phyloP scores from a whole-genome alignment of 768 basidiomycete genomes.

The Boletus subcaerulescens region DNA sequence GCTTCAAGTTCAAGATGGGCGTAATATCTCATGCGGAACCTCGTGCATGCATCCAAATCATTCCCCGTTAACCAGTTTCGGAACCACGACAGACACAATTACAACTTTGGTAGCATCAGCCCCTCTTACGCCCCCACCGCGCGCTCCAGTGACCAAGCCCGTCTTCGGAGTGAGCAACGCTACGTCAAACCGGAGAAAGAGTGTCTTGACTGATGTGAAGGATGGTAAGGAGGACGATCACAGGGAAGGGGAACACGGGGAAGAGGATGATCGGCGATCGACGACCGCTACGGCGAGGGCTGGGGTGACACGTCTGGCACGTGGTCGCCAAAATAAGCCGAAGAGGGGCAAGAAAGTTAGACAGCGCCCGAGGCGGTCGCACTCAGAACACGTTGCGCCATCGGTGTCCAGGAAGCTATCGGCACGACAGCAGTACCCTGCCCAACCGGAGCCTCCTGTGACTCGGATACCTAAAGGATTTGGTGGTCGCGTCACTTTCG shows the following conservation, averaged over 20 bases:
- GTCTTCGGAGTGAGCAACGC: constrained; percentile 33
- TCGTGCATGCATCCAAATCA: constrained; percentile 67
- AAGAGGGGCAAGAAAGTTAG: constrained; percentile 35
- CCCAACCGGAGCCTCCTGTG: constrained; percentile 19
- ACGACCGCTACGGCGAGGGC: constrained; percentile 7
- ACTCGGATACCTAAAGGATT: constrained; percentile 16
- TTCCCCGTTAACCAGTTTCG: constrained; percentile 31
- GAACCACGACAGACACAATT: constrained; percentile 33
- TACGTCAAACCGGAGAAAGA: constrained; percentile 31
- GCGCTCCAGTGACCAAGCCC: too few species aligned
- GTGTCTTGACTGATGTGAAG: constrained; percentile 19
- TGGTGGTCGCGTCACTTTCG: not conserved
- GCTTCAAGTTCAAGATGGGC: constrained; percentile 51
- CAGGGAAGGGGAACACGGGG: constrained; percentile 4
- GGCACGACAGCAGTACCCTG: constrained; percentile 19
- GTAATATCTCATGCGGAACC: constrained; percentile 68
- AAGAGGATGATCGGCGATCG: constrained; percentile 23
- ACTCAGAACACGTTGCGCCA: constrained; percentile 28
- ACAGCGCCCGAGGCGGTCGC: constrained; percentile 28
- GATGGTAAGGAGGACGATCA: constrained; percentile 17
- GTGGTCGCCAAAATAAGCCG: constrained; percentile 22
- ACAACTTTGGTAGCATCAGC: constrained; percentile 20
- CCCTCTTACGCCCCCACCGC: not conserved
- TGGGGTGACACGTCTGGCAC: constrained; percentile 4
- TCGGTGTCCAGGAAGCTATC: constrained; percentile 29